phyloP scores from a whole-genome alignment of 495 filamentous ascomycete species.

The Aspergillus sclerotioniger region DNA sequence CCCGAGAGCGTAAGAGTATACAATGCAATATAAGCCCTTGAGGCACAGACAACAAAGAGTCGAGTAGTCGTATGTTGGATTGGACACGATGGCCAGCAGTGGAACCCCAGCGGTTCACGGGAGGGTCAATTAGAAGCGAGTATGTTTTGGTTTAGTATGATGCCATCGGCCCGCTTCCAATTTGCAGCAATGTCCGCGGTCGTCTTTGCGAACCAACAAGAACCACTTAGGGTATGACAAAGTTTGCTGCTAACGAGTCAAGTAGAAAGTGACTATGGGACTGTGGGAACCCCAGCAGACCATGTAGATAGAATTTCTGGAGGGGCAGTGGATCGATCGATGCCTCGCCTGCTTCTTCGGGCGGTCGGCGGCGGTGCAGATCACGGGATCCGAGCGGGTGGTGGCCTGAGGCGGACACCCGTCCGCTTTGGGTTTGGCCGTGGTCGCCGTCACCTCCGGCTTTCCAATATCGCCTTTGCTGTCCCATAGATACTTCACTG shows the following conservation, averaged over 20 bases:
- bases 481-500: not conserved
- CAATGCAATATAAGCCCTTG: not conserved
- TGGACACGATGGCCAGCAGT: not conserved
- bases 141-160: slow-evolving; percentile 7
- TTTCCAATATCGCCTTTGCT: not conserved
- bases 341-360: slow-evolving; percentile 1
- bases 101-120: slow-evolving; percentile 1
- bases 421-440: not conserved
- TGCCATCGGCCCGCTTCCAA: slow-evolving; percentile 2
- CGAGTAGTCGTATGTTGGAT: not conserved
- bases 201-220: not conserved
- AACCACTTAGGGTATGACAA: not conserved
- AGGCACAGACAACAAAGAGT: not conserved
- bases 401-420: not conserved
- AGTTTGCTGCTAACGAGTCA: not conserved
- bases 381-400: slow-evolving; percentile 2
- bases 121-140: not conserved
- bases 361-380: not conserved
- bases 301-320: not conserved
- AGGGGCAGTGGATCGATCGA: slow-evolving; percentile 1
- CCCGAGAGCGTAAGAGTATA: not conserved
- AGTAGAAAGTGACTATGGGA: not conserved
- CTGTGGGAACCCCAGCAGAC: not conserved
- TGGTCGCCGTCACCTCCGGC: not conserved
- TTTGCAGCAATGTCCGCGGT: not conserved